Evolutionary conservation across 2,329 filamentous ascomycete species (phyloP).

Genomic region (Trichoderma harzianum): DNA sequence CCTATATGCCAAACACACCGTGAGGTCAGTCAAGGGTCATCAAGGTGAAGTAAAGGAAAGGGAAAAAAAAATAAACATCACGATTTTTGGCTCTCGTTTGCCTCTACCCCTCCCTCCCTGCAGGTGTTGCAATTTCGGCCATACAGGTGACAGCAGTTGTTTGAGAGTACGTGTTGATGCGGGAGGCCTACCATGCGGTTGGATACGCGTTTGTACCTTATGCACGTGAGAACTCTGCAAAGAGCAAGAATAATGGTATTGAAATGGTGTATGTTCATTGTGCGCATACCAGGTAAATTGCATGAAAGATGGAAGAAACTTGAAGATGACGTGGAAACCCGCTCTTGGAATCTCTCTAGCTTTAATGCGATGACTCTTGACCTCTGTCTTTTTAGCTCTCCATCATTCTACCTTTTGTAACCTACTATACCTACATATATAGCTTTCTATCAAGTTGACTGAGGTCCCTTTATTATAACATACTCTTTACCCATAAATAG

Average conservation of each 20-base stretch:
- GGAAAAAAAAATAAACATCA: background rate
- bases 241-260: background rate
- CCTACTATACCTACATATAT: background rate
- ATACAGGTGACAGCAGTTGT: background rate
- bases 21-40: background rate
- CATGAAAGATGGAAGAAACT: background rate
- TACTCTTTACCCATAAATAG: too few relatives aligned
- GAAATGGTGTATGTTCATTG: background rate
- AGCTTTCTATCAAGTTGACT: background rate
- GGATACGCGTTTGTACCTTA: background rate
- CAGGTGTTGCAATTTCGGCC: background rate
- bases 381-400: background rate
- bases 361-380: background rate
- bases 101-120: background rate
- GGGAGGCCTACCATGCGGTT: background rate
- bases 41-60: background rate
- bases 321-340: background rate
- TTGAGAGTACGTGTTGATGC: background rate
- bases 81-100: background rate
- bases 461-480: background rate
- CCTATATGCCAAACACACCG: background rate
- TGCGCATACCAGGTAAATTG: background rate
- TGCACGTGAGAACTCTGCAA: background rate
- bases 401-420: background rate
- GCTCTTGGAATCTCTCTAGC: background rate